Conservation (phyloP, 23 red algal genomes). For the Gracilaria vermiculophylla region DNA sequence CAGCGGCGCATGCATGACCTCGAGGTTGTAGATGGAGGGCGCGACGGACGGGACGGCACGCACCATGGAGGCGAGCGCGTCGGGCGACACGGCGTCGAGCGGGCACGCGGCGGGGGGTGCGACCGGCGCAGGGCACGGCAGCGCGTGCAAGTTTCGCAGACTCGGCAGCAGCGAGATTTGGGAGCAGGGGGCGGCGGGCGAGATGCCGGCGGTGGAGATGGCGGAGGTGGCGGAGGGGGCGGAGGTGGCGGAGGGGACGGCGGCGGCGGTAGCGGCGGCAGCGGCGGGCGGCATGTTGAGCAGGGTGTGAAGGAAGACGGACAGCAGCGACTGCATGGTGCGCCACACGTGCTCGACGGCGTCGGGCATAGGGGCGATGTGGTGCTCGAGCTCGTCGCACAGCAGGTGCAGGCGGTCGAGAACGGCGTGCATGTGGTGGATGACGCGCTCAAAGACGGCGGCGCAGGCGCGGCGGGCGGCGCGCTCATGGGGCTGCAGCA, state of each 20-base stretch:
- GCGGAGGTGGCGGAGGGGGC: too few relatives aligned
- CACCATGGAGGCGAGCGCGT: conserved; percentile 25
- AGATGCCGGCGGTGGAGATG: too few relatives aligned
- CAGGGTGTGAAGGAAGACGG: conserved; percentile 31
- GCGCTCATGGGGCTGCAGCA: background rate
- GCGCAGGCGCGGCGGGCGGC: background rate
- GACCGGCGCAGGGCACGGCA: background rate
- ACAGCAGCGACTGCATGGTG: conserved; percentile 24
- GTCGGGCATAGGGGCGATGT: background rate
- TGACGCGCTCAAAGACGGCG: conserved; percentile 38
- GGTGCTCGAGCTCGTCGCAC: background rate
- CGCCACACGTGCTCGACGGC: conserved; percentile 31
- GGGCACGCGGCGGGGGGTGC: background rate
- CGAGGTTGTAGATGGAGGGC: conserved; percentile 58
- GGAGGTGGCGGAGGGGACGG: too few relatives aligned
- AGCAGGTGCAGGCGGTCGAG: conserved; percentile 22
- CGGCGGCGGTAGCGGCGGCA: too few relatives aligned
- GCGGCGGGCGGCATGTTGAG: conserved; percentile 19
- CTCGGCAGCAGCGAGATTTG: background rate
- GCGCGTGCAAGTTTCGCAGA: background rate
- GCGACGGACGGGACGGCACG: background rate
- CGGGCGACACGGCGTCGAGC: background rate
- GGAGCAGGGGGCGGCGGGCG: background rate
- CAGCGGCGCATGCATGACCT: conserved; percentile 45
- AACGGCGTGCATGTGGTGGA: conserved; percentile 8